A percentile compares a stretch with the other conserved stretches of the same genome.
Conservation (phyloP, 2,329 filamentous ascomycete genomes). For the Cytospora piceicola region DNA sequence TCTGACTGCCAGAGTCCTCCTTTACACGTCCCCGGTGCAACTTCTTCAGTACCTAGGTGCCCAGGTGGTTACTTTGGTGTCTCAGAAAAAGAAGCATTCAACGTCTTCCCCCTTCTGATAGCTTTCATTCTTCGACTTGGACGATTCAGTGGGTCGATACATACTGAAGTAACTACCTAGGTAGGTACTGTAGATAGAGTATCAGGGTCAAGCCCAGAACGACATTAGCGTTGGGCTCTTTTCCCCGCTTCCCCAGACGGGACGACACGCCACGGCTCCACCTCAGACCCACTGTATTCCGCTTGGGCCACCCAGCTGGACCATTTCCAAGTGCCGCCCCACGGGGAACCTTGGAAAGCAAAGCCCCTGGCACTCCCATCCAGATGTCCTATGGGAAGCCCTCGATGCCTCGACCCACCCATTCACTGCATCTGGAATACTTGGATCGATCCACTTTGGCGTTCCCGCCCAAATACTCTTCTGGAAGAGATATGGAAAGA, state of each 20-base stretch:
- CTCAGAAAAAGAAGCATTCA: too few relatives aligned
- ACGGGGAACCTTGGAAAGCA: neutral
- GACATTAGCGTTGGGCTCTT: constrained; percentile 11
- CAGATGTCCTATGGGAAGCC: too few relatives aligned
- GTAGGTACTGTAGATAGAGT: neutral
- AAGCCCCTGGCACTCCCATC: neutral
- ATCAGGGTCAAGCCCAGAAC: constrained; percentile 7
- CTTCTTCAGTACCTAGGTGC: too few relatives aligned
- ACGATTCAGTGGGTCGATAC: neutral
- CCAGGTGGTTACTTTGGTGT: too few relatives aligned
- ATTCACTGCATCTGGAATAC: too few relatives aligned
- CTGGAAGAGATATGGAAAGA: too few relatives aligned
- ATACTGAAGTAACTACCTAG: too few relatives aligned
- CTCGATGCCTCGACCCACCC: neutral
- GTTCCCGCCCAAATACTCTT: neutral
- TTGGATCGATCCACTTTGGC: neutral
- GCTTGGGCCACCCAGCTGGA: neutral
- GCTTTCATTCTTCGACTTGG: neutral
- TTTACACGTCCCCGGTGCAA: too few relatives aligned
- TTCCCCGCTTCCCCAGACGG: constrained; percentile 32
- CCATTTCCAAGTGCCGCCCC: neutral
- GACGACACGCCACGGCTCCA: constrained; percentile 16
- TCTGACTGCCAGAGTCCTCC: constrained; percentile 5
- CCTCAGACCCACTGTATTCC: neutral
- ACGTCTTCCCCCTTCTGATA: too few relatives aligned